phyloP scores from a whole-genome alignment of 139 green algal genomes.

The Microglena sp. region DNA sequence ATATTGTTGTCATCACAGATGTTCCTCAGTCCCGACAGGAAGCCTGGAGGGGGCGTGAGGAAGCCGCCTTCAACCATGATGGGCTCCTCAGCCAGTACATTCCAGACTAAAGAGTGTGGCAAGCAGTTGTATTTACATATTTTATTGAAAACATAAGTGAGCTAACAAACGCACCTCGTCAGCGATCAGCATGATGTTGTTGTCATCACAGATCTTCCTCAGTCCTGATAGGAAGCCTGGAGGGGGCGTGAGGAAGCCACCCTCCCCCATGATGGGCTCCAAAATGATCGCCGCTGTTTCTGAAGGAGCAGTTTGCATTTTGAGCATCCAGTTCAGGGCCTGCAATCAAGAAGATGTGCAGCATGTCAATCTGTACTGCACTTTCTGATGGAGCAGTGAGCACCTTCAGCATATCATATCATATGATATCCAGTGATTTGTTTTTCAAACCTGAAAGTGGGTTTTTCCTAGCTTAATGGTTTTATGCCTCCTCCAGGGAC shows the following conservation, averaged over 20 bases:
- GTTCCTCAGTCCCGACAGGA: constrained; percentile 45
- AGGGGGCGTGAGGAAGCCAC: constrained; percentile 70
- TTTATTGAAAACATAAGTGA: not conserved
- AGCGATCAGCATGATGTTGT: constrained; percentile 74
- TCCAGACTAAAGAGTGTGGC: not conserved
- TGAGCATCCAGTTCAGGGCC: constrained; percentile 65
- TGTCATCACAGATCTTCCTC: constrained; percentile 48
- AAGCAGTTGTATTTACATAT: not conserved
- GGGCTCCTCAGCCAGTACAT: not conserved
- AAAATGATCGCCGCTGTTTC: constrained; percentile 74
- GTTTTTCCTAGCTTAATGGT: no score
- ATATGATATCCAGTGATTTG: no score
- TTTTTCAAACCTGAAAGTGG: no score
- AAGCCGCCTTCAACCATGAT: constrained; percentile 39
- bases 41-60: constrained; percentile 63
- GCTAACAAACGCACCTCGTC: constrained; percentile 52
- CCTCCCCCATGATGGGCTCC: constrained; percentile 69
- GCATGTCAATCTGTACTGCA: not conserved
- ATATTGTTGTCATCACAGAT: constrained; percentile 65
- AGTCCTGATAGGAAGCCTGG: constrained; percentile 56
- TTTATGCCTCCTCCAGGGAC: no score
- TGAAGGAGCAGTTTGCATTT: constrained; percentile 34
- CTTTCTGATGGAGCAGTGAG: no score
- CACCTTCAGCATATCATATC: no score
- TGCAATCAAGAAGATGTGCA: constrained; percentile 11